Evolutionary conservation across 768 basidiomycete species (phyloP), one percentile per base, ranked within the genome.

Genomic region (Leucosporidium creatinivorum): DNA sequence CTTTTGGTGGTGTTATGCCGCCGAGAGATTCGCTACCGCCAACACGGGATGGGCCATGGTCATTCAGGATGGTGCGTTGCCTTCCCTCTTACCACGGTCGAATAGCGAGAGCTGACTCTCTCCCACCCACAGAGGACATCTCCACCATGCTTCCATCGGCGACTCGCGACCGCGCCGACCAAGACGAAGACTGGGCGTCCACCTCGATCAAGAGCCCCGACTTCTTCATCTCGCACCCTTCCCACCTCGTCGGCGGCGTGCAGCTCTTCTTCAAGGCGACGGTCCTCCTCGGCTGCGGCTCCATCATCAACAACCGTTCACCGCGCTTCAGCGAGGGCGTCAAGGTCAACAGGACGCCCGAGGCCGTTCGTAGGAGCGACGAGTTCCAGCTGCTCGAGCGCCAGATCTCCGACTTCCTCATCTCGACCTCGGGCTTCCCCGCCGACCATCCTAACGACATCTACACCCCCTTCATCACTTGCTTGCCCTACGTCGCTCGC

Each of bases 31-130:
- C 31, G 60, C 70, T 13, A 48, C 52, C 0, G 66, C 68, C 3
- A 60, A 59, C 31, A 74, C 73, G 5, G 73, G 73, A 17, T 74
- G 73, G 73, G 70, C 73, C 0, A 36, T 47, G 50, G n/a, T n/a
- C 7, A 21, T 69, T 2, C 61, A 66, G 19, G 68, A 66, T 25
- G 60, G 65, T 66, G 52, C 25, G 58, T 47, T 25, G 2, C 51
- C 2, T 52, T 33, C 30, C 6, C 13, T n/a, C 1, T 44, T 15
- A 6, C 8, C 39, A 2, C 10, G 8, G 13, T 44, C 15, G 39
- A 17, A 44, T 2, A 44, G 39, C 39, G 6, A 6, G 8, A 44
- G 15, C 39, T 17, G 10, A 17, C 39, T 44, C 15, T 17, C 10
- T 15, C 15, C 15, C 15, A 2, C 39, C 15, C 15, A 44, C 39